Evolutionary conservation across 176 grass and related monocot genomes (phyloP).

Genomic region (Themeda triandra): DNA sequence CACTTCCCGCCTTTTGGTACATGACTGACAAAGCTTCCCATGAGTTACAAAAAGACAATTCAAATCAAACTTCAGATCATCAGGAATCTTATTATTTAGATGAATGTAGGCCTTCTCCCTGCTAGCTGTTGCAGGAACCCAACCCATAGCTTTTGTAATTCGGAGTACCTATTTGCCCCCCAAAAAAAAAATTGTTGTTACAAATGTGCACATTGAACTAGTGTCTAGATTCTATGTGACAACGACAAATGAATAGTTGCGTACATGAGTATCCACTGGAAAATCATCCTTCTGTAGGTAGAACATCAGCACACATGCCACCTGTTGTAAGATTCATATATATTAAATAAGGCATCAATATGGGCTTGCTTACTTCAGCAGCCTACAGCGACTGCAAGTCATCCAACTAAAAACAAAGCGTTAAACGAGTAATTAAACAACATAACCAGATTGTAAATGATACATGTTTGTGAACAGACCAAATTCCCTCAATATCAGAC

Average conservation of each 20-base stretch:
- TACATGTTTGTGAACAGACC: background rate
- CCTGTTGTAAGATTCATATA: constrained; percentile 38
- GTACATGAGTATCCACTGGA: constrained; percentile 89
- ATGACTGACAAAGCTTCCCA: constrained; percentile 78
- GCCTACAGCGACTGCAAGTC: background rate
- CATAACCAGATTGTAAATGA: background rate
- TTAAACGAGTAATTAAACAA: background rate
- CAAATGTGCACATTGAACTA: background rate
- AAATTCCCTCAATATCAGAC: background rate
- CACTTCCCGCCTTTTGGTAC: constrained; percentile 39
- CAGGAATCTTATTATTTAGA: constrained; percentile 73
- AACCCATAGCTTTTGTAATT: constrained; percentile 80
- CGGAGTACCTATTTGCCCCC: constrained; percentile 62
- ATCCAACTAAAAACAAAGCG: background rate
- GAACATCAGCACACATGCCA: constrained; percentile 90
- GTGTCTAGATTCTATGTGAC: background rate
- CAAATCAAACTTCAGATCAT: constrained; percentile 89
- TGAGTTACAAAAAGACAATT: constrained; percentile 94
- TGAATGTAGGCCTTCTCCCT: constrained; percentile 83
- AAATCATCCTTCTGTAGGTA: constrained; percentile 91
- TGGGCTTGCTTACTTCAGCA: constrained; percentile 12
- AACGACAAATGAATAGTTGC: constrained; percentile 11
- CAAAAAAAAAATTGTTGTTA: background rate
- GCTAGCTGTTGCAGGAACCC: constrained; percentile 58
- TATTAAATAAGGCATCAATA: background rate